Evolutionary conservation across 2,329 filamentous ascomycete genomes (phyloP), one percentile per base, ranked within the genome.

Genomic region (Phaeosphaeria sp.): DNA sequence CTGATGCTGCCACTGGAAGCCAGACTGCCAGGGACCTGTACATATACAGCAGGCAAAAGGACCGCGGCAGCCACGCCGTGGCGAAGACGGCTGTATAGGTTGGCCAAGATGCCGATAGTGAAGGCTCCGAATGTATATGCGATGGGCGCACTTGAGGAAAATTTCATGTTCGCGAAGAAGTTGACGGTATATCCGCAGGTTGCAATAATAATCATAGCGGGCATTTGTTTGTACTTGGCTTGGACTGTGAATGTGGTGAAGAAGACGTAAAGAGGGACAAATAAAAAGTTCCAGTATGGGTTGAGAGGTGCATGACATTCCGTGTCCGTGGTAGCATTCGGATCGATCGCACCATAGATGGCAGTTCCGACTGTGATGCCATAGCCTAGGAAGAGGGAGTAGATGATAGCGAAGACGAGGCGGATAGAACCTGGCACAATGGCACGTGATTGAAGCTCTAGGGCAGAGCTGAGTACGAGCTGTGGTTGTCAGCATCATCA

Each of bases 71-170:
- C 83, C 17, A 84, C 76, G 51, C 85, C 81, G 7, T 83, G 80
- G 13, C 87, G 85, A 11, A 88, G 71, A 4, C 91, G 85, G 22
- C 88, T 89, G 78, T 94, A 94, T 3, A 93, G 71, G 66, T 95
- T 95, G 1, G 91, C 91, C 51, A 93, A 78, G 24, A 93, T 84
- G 8, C 92, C 91, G 15, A 95, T 86, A 1, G 87, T 85, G 53
- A 95, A 84, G 0, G 92, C 91, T 39, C 90, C 90, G 6, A 94
- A 83, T 40, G 91, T 91, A 74, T 90, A 92, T 39, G 89, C 87
- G 22, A 95, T 87, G 58, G 92, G 90, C 0, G 87, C 85, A 65
- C 90, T 92, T 27, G 84, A 85, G 7, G 83, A 78, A 69, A 93
- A 91, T 57, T 84, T 86, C 49, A 83, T 80, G 51, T 86, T 85